Base-by-base conservation (phyloP, 371 early-diverging fungal genomes). In the Apophysomyces elegans region DNA sequence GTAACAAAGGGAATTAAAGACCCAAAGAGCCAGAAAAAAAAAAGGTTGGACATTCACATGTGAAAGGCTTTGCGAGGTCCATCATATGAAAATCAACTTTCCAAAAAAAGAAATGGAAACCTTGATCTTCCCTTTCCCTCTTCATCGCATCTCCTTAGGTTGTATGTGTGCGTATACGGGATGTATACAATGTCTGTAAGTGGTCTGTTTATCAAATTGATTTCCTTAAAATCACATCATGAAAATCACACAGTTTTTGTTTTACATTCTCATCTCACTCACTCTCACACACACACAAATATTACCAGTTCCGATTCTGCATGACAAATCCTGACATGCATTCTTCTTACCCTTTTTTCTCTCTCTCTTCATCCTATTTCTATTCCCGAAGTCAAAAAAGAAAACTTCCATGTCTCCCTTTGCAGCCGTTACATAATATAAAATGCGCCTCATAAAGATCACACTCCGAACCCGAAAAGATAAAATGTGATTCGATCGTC, bases 31-130 rank as follows among this genome's bases (percentile, higher is more conserved):
- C 1, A 26, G 2, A 26, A 26, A 26, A 26, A 54, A 59, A 68
- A 36, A 50, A 21, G 54, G 54, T 50, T 50, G 54, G 54, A 50
- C 54, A 50, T 50, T 50, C 21, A 26, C 56, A 62, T 41, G 56
- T 61, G 56, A 56, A 63, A 56, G 63, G 63, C 63, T 63, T 63
- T 56, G 63, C 56, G 14, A 26, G 1, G 54, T 37, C n/a, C 16
- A 37, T 39, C 38, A 59, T 21, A 59, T 39, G 38, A 32, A 43
- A 38, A 56, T 21, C 41, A 46, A 14, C 41, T 36, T 37, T 43
- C 8, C 41, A 47, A 47, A 64, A 61, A 26, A 47, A 58, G 39
- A 50, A 45, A 44, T 58, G 57, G 56, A 54, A 58, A 57, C 37
- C 26, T 41, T 18, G 37, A 39, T 18, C 43, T 64, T 63, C 62